phyloP scores from a whole-genome alignment of 2,329 filamentous ascomycete species.

The Phaeophleospora eucalypticola region DNA sequence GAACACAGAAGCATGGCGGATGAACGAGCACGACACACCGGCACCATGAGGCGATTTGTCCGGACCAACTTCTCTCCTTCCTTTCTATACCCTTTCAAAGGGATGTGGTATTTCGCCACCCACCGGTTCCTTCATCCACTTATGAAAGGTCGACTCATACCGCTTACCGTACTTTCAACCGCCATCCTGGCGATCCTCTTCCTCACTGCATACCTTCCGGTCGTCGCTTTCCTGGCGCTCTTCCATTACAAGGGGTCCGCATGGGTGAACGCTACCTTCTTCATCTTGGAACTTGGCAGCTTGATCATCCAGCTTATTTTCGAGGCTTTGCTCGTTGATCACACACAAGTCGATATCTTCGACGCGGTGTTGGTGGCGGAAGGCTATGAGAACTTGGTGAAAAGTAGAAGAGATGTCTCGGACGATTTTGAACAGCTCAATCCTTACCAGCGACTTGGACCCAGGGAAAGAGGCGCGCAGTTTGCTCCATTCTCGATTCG shows the following conservation, averaged over 20 bases:
- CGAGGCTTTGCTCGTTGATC: conserved; percentile 57
- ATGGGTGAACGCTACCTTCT: conserved; percentile 83
- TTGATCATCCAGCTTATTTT: conserved; percentile 58
- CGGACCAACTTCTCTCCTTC: conserved; percentile 33
- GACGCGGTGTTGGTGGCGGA: conserved; percentile 75
- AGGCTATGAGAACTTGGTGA: conserved; percentile 65
- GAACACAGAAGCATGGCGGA: background rate
- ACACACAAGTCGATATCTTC: conserved; percentile 74
- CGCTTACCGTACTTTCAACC: conserved; percentile 74
- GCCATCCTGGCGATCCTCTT: conserved; percentile 85
- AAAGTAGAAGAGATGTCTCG: conserved; percentile 55
- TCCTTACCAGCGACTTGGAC: conserved; percentile 75
- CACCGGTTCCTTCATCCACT: conserved; percentile 81
- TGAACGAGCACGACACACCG: background rate
- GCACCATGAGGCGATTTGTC: conserved; percentile 20
- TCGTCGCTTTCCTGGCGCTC: conserved; percentile 81
- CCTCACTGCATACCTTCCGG: conserved; percentile 79
- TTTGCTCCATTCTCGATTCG: conserved; percentile 86
- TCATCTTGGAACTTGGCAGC: conserved; percentile 68
- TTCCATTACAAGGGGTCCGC: conserved; percentile 75
- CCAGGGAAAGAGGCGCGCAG: conserved; percentile 68
- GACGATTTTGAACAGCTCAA: conserved; percentile 68
- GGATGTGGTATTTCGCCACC: conserved; percentile 74
- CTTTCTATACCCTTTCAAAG: conserved; percentile 41
- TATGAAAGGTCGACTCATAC: conserved; percentile 71